Base-by-base conservation (phyloP, 441 rosid species). In the Corymbia citriodora region DNA sequence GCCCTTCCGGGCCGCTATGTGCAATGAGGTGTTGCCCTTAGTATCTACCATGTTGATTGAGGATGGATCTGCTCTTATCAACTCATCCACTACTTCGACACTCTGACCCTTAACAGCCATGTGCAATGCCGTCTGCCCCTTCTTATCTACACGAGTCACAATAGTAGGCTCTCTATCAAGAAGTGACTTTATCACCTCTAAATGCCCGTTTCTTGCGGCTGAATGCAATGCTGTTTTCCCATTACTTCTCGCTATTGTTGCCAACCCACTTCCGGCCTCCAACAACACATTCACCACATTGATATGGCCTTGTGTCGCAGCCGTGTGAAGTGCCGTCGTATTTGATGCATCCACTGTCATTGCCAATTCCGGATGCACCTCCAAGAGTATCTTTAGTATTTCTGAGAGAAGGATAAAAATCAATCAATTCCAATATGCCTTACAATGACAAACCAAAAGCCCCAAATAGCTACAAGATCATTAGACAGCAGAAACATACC, bases 81-180 rank as follows among this genome's bases (percentile, higher is more conserved):
- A 92, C 94, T 92, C 96, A 52, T 95, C 92, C 89, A 96, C 99
- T 86, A 97, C 96, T 89, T 91, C 96, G 23, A 93, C 90, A 68
- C 92, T 97, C 89, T 96, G 97, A 12, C 99, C 99, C 92, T 98
- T 98, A 54, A 90, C 99, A 1, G 99, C 99, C 99, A 98, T 97
- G 93, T 98, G 99, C 90, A 98, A 97, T 6, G 99, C 96, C 2
- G 99, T 97, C 92, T 97, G 99, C 29, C 99, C 99, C 92, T 98
- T 98, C 91, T 97, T 97, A 92, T 98, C 99, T 36, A 92, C 93
- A 93, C 99, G 93, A 1, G 88, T 59, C 7, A 95, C 96, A 15
- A 94, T 94, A 12, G 91, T 94, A 9, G 95, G 97, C 91, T 98
- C 99, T 8, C 90, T 91, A 13, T 92, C 93, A 87, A 97, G 89